Percentiles rank a stretch among this genome's conserved stretches.
Conservation (phyloP, 148 eudicot species). For the Heliamphora exappendiculata region DNA sequence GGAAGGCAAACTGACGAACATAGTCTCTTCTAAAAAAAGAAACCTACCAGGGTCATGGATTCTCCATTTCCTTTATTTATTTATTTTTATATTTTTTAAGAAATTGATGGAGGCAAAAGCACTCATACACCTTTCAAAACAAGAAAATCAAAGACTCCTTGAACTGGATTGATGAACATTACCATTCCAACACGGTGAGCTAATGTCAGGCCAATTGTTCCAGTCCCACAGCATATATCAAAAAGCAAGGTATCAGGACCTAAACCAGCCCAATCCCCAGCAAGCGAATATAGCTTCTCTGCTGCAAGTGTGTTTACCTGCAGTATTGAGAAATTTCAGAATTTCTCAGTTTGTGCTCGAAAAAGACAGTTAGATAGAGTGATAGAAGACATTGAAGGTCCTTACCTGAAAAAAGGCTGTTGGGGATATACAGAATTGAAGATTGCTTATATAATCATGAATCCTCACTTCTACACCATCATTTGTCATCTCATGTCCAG, state of each 20-base stretch:
- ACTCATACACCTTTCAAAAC: not conserved
- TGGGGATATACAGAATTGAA: slow-evolving; percentile 77
- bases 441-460: slow-evolving; percentile 80
- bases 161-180: slow-evolving; percentile 25
- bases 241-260: slow-evolving; percentile 83
- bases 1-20: not conserved
- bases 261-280: slow-evolving; percentile 94
- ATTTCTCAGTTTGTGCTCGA: not conserved
- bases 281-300: slow-evolving; percentile 86
- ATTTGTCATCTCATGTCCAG: slow-evolving; percentile 21
- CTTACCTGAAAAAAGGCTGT: slow-evolving; percentile 90
- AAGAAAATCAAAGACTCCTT: slow-evolving; percentile 7
- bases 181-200: slow-evolving; percentile 97
- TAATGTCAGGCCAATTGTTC: slow-evolving; percentile 90
- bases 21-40: not conserved
- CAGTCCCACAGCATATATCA: slow-evolving; percentile 96
- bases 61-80: not conserved
- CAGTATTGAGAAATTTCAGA: slow-evolving; percentile 7
- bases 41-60: not conserved
- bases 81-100: not conserved
- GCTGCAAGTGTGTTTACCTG: slow-evolving; percentile 97
- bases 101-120: not conserved
- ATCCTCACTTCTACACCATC: slow-evolving; percentile 52
- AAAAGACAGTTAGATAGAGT: not conserved
- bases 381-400: not conserved